Evolutionary conservation across 2,329 filamentous ascomycete genomes (phyloP), one percentile per base, ranked within the genome.

Genomic region (Venturia asperata): DNA sequence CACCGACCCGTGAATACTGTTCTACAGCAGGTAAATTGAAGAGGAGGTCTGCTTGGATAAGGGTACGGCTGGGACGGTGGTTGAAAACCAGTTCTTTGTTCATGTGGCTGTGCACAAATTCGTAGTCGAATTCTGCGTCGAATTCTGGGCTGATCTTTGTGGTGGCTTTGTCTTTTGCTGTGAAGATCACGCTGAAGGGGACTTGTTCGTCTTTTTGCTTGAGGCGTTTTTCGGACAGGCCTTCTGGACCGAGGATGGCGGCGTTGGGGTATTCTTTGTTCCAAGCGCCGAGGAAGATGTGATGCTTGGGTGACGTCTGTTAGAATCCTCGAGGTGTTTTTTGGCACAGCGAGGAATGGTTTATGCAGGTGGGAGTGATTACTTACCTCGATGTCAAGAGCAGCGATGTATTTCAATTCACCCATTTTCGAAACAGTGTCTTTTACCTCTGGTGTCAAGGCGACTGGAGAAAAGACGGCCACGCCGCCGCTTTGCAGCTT

Each of bases 251-350:
- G 71, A 97, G 84, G 61, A 99, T 82, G 71, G 87, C 87, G 41
- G 93, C 92, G 52, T 83, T 75, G 0, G 93, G 92, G 74, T 85
- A 97, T 34, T 85, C 89, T 61, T 83, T 79, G 71, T 89, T 86
- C 93, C 94, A 99, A 61, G 90, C 82, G 0, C 89, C 88, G 64
- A 99, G 75, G 80, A 94, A 95, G 74, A 99, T 91, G 82, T 99
- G 94, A 77, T 99, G 94, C 79, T 76, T 64, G 58, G 24, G 43
- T 61, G 41, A 27, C 5, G 4, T 21, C 10, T 65, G 65, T 62
- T 27, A 43, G 43, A 5, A 42, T 49, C 55, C 11, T 27, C 5
- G 24, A 10, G 17, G 45, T 52, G 61, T 39, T 52, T 39, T 9
- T 37, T 2, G 27, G 1, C 37, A n/a, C 37, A 4, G 4, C 6